Conservation (phyloP, 306 rosid species). For the Urtica urens region DNA sequence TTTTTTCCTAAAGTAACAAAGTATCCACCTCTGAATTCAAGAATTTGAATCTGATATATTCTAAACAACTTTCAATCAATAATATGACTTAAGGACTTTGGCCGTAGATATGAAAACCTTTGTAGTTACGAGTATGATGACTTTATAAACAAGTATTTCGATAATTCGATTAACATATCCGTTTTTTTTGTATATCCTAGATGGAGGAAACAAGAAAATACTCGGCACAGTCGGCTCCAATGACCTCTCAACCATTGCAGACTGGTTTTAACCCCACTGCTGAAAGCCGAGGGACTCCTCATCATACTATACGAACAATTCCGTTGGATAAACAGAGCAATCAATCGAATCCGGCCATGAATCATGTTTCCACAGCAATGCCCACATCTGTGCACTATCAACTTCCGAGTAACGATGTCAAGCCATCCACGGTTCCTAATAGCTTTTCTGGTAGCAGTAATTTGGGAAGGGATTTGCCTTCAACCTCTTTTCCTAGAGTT, state of each 20-base stretch:
- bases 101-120: no score
- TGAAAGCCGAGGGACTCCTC: conserved; percentile 48
- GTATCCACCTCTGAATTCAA: no score
- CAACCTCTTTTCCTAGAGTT: conserved; percentile 41
- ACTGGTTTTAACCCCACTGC: conserved; percentile 29
- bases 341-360: conserved; percentile 30
- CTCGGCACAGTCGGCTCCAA: conserved; percentile 46
- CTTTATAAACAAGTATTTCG: no score
- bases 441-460: conserved; percentile 49
- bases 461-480: conserved; percentile 58
- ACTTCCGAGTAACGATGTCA: conserved; percentile 38
- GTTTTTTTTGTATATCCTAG: conserved; percentile 38
- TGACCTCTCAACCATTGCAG: conserved; percentile 53
- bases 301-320: conserved; percentile 35
- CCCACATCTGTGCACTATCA: conserved; percentile 48
- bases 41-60: no score
- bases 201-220: conserved; percentile 84
- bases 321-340: conserved; percentile 45
- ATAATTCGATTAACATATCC: neutral
- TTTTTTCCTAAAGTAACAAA: no score
- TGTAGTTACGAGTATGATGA: no score
- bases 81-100: no score
- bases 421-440: conserved; percentile 42
- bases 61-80: no score
- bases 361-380: conserved; percentile 38